A percentile compares a stretch with the other conserved stretches of the same genome.
phyloP scores from a whole-genome alignment of 345 rosid species.

The Geranium rotundifolium region DNA sequence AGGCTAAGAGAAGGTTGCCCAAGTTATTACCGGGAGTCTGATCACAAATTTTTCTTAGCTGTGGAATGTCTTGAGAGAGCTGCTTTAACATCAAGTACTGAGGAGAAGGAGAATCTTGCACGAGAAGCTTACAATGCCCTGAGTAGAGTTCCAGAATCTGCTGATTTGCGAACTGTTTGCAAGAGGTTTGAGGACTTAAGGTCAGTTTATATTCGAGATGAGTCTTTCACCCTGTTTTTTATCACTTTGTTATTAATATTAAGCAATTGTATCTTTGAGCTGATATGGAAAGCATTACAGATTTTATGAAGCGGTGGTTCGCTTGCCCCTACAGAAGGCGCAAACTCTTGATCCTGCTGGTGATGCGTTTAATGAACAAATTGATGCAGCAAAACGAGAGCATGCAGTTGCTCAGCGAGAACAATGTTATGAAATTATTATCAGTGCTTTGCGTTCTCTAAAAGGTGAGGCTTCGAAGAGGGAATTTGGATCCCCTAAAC shows the following conservation, averaged over 20 bases:
- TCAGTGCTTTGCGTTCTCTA: conserved; percentile 62
- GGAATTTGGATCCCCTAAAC: conserved; percentile 53
- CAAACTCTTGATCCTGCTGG: conserved; percentile 85
- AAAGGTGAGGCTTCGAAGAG: conserved; percentile 38
- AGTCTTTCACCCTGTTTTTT: conserved; percentile 1
- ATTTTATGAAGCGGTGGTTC: conserved; percentile 96
- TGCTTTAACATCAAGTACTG: conserved; percentile 48
- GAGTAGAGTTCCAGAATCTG: conserved; percentile 88
- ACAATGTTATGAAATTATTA: conserved; percentile 82
- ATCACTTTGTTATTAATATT: neutral
- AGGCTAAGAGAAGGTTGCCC: conserved; percentile 85
- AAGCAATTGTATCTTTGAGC: conserved; percentile 12
- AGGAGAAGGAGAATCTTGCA: conserved; percentile 85
- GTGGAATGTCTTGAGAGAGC: conserved; percentile 96
- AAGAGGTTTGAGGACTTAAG: conserved; percentile 90
- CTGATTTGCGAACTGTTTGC: conserved; percentile 88
- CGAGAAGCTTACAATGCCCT: conserved; percentile 76
- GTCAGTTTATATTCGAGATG: conserved; percentile 25
- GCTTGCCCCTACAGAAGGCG: conserved; percentile 88
- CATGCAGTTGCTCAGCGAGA: conserved; percentile 71
- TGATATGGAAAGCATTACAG: conserved; percentile 27
- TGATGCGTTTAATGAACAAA: conserved; percentile 89
- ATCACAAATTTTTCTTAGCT: conserved; percentile 92
- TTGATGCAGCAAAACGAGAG: conserved; percentile 59
- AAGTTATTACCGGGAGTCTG: conserved; percentile 91